Percentiles rank a stretch among this genome's conserved stretches.
Conservation (phyloP, 768 basidiomycete species). For the Mycena rebaudengoi region DNA sequence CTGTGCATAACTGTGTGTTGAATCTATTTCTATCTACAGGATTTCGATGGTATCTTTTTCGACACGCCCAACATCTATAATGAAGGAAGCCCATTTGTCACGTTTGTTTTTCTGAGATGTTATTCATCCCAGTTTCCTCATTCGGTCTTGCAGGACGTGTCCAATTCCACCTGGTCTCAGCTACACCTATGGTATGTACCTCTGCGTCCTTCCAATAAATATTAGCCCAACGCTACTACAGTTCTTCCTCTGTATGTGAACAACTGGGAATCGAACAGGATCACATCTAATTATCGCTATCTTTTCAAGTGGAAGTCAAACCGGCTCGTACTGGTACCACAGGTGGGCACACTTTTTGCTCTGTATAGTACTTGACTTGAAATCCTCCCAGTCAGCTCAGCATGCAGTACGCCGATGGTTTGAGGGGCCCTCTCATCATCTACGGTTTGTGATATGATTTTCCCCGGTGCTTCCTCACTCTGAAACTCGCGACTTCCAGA, state of each 20-base stretch:
- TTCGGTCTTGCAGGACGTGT: no score
- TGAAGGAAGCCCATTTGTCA: constrained; percentile 10
- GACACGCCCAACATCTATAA: background rate
- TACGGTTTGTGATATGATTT: no score
- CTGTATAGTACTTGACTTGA: no score
- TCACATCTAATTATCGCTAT: background rate
- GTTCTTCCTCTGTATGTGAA: constrained; percentile 16
- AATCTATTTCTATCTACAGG: no score
- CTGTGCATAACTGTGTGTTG: no score
- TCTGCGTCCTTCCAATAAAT: no score
- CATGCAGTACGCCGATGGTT: no score
- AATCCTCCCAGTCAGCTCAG: no score
- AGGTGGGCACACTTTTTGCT: background rate
- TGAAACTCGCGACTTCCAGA: no score
- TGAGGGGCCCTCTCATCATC: no score
- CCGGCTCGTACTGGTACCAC: constrained; percentile 47
- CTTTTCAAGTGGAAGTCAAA: constrained; percentile 33
- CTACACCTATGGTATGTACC: constrained; percentile 12
- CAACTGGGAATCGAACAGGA: background rate
- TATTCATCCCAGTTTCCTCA: background rate
- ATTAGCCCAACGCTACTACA: background rate
- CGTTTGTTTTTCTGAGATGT: background rate
- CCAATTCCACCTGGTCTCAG: constrained; percentile 2
- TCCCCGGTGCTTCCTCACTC: no score
- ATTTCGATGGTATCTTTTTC: no score